Conservation (phyloP, 2,329 filamentous ascomycete species). For the Aspergillus glaucus region DNA sequence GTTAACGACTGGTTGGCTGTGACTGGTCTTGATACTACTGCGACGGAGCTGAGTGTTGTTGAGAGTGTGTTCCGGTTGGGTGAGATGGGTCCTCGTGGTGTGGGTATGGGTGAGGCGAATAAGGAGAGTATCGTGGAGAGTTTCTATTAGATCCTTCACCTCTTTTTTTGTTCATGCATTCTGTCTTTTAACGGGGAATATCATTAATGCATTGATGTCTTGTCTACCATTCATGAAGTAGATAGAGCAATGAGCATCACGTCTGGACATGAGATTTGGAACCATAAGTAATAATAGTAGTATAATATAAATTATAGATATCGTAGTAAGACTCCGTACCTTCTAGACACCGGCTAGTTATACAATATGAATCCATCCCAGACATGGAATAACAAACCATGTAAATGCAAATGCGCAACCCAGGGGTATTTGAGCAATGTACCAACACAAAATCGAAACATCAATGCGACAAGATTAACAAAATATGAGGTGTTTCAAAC, state of each 20-base stretch:
- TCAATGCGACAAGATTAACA: neutral
- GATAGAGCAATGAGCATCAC: too few species aligned
- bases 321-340: neutral
- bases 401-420: neutral
- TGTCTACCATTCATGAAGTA: too few species aligned
- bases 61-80: slow-evolving; percentile 94
- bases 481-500: neutral
- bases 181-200: neutral
- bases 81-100: slow-evolving; percentile 65
- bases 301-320: neutral
- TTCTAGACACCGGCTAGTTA: too few species aligned
- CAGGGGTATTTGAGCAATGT: too few species aligned
- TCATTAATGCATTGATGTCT: neutral
- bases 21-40: slow-evolving; percentile 86
- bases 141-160: slow-evolving; percentile 66
- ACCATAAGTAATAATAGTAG: neutral
- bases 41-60: slow-evolving; percentile 93
- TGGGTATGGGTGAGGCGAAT: slow-evolving; percentile 51
- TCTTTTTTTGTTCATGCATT: neutral
- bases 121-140: slow-evolving; percentile 99
- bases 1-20: slow-evolving; percentile 98
- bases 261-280: too few species aligned
- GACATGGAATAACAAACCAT: neutral
- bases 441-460: neutral
- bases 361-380: neutral